These are phyloP conservation scores for Dichotomocladium elegans DNA, from an alignment of 371 early-diverging fungal genomes.

Conservation along the genomic window DNA sequence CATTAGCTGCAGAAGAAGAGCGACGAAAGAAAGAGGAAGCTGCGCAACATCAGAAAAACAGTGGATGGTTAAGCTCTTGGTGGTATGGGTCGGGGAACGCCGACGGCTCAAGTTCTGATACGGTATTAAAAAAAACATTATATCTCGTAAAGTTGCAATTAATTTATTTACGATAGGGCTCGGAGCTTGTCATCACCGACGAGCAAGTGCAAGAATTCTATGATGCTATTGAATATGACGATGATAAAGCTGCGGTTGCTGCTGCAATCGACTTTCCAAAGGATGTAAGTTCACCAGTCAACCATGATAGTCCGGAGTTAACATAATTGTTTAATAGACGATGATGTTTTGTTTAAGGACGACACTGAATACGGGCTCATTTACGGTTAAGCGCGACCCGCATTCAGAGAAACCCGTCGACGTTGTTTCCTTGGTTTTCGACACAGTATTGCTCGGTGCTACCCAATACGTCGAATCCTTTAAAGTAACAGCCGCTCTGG, in stretches of 20 bases:
- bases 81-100: conserved; percentile 44
- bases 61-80: conserved; percentile 62
- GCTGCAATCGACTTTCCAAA: conserved; percentile 72
- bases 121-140: conserved; percentile 2
- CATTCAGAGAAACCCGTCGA: conserved; percentile 51
- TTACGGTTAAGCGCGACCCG: conserved; percentile 73
- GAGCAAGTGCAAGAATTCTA: conserved; percentile 85
- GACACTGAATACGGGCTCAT: conserved; percentile 80
- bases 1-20: conserved; percentile 30
- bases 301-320: neutral
- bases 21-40: conserved; percentile 25
- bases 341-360: conserved; percentile 67
- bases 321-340: conserved; percentile 29
- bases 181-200: conserved; percentile 56
- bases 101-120: no score
- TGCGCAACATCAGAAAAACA: conserved; percentile 14
- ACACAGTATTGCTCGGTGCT: conserved; percentile 48
- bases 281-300: conserved; percentile 50
- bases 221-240: conserved; percentile 94
- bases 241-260: conserved; percentile 60
- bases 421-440: conserved; percentile 66
- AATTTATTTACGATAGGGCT: no score
- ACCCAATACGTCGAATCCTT: conserved; percentile 69
- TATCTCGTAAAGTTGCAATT: no score
- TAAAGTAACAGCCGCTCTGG: conserved; percentile 69